Evolutionary conservation across 2,329 filamentous ascomycete genomes (phyloP).

Genomic region (Fusarium aywerte): DNA sequence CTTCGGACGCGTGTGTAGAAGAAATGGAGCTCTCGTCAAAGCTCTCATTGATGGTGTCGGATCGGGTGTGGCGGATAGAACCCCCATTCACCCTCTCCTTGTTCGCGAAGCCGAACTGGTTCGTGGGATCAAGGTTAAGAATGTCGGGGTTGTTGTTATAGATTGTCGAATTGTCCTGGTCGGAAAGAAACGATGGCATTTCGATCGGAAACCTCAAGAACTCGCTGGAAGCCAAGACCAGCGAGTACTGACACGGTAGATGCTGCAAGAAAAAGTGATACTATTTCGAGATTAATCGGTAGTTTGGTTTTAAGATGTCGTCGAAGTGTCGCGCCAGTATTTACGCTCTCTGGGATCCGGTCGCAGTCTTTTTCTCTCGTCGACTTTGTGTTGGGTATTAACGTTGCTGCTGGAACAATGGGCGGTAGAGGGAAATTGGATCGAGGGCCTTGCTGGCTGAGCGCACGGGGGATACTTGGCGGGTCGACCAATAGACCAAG

Average conservation of each 20-base stretch:
- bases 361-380: conserved; percentile 9
- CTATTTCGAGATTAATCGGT: conserved; percentile 34
- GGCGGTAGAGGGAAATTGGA: conserved; percentile 45
- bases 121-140: conserved; percentile 57
- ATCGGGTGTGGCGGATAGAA: conserved; percentile 54
- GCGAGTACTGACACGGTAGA: conserved; percentile 42
- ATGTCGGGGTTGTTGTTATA: conserved; percentile 57
- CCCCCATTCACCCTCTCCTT: conserved; percentile 53
- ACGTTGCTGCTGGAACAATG: conserved; percentile 37
- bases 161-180: conserved; percentile 57
- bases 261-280: conserved; percentile 43
- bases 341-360: conserved; percentile 14
- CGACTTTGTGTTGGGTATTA: conserved; percentile 33
- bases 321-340: conserved; percentile 27
- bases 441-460: conserved; percentile 42
- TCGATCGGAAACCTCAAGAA: conserved; percentile 47
- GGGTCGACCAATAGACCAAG: conserved; percentile 43
- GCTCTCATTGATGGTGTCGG: conserved; percentile 62
- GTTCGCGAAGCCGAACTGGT: conserved; percentile 51
- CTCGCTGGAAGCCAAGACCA: conserved; percentile 41
- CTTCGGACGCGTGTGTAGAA: conserved; percentile 64
- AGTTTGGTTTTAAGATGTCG: conserved; percentile 19
- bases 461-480: conserved; percentile 45
- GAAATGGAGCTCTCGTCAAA: conserved; percentile 66
- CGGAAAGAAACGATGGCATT: conserved; percentile 67